Evolutionary conservation across 1,284 basidiomycete species (phyloP).

Genomic region (Leccinum insolens): DNA sequence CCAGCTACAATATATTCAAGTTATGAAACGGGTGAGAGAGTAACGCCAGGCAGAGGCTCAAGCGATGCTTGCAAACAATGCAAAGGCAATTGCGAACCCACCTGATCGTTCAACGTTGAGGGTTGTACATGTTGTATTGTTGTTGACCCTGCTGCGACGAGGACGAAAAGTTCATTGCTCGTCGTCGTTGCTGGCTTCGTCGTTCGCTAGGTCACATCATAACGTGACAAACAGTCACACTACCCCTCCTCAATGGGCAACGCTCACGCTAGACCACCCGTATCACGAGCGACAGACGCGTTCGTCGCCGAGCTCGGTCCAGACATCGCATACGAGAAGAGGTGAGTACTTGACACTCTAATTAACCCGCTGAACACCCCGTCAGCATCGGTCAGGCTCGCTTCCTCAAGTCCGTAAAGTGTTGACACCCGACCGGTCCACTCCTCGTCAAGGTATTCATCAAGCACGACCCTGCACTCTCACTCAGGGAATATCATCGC

Average conservation of each 20-base stretch:
- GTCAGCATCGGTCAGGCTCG: constrained; percentile 85
- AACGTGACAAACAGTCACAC: constrained; percentile 30
- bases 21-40: no score
- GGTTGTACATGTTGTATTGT: no score
- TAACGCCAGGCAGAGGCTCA: no score
- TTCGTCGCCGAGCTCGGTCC: constrained; percentile 85
- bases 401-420: constrained; percentile 92
- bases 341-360: constrained; percentile 48
- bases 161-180: constrained; percentile 30
- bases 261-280: constrained; percentile 25
- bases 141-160: constrained; percentile 21
- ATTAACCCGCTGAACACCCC: neutral
- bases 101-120: constrained; percentile 22
- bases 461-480: constrained; percentile 72
- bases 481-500: constrained; percentile 62
- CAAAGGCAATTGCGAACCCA: constrained; percentile 24
- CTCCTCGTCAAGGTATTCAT: constrained; percentile 83
- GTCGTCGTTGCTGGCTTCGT: neutral
- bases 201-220: constrained; percentile 19
- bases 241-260: constrained; percentile 58
- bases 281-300: constrained; percentile 52
- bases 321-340: constrained; percentile 90
- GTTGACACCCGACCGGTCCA: constrained; percentile 70
- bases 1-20: no score
- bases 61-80: no score